Evolutionary conservation across 2,329 filamentous ascomycete species (phyloP), one percentile per base, ranked within the genome.

Genomic region (Botrytis squamosa): DNA sequence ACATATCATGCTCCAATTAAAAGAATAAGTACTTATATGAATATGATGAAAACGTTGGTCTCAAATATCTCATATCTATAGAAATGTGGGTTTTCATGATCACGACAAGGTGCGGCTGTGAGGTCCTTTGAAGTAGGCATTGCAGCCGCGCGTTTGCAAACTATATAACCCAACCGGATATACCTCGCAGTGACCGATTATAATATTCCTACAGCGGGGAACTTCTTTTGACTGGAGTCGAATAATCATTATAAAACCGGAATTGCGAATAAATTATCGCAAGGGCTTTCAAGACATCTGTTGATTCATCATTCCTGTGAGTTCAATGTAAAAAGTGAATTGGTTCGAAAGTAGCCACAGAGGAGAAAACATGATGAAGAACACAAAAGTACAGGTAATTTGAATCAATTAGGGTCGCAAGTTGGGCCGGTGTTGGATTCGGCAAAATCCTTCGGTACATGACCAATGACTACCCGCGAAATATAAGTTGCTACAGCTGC

Each of bases 101-200:
- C 14, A 57, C 29, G 14, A 33, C 6, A 57, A 66, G 29, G 33
- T 66, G 64, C 64, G 44, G 64, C 64, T 66, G 64, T 66, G 64
- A 49, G 44, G 64, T 49, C 64, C 64, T 38, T 49, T 18, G 20
- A 66, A 44, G 46, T 16, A 22, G 63, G 46, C 33, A 66, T 49
- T 25, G 64, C 29, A 66, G 46, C 64, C 64, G 64, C 64, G 64
- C 44, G 64, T 49, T 66, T 66, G 64, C 64, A 66, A 49, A 2
- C 6, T 25, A n/a, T n/a, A n/a, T n/a, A 36, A 36, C 14, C 29
- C 64, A 66, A 66, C 44, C 42, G 64, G 20, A 66, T 49, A 38
- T 22, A 49, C 64, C 29, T 49, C 64, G 64, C 42, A 10, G 29
- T 25, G 29, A 49, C 64, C 64, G 20, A 66, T 4, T 49, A 18